These are phyloP conservation scores for Nicotiana attenuata DNA, from an alignment of 257 asterid genomes.

Conservation along the genomic window DNA sequence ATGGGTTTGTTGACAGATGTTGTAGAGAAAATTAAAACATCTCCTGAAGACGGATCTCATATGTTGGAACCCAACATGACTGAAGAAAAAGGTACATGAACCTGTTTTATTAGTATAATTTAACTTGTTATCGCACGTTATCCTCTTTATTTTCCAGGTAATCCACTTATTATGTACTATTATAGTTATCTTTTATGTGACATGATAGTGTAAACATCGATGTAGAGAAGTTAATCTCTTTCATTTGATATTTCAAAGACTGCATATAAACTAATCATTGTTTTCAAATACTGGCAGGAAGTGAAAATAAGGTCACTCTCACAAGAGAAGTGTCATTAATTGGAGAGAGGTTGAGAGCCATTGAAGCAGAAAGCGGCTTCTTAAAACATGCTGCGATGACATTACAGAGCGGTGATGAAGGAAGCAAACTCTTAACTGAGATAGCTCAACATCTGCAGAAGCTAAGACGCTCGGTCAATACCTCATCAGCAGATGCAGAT, in stretches of 20 bases:
- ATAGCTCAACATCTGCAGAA: constrained; percentile 71
- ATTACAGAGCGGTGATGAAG: constrained; percentile 64
- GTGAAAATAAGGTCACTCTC: constrained; percentile 27
- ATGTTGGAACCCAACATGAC: constrained; percentile 15
- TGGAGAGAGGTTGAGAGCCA: constrained; percentile 48
- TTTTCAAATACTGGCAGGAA: constrained; percentile 14
- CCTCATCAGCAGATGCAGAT: constrained; percentile 9
- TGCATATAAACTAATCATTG: not conserved
- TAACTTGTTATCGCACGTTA: not conserved
- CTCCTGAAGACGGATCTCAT: constrained; percentile 26
- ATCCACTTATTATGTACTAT: not conserved
- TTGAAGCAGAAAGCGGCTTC: constrained; percentile 67
- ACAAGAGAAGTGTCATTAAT: constrained; percentile 47
- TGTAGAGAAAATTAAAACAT: constrained; percentile 32
- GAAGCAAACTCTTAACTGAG: constrained; percentile 62
- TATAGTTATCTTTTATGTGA: not conserved
- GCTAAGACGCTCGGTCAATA: constrained; percentile 34
- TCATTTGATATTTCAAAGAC: not conserved
- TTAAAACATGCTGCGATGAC: constrained; percentile 78
- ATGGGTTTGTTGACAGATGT: constrained; percentile 44
- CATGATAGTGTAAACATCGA: not conserved
- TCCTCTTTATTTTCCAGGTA: not conserved
- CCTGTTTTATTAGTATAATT: not conserved
- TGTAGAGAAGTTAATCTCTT: not conserved
- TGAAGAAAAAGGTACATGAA: constrained; percentile 32